Evolutionary conservation across 2,329 filamentous ascomycete species (phyloP).

Genomic region (Fonsecaea pedrosoi): DNA sequence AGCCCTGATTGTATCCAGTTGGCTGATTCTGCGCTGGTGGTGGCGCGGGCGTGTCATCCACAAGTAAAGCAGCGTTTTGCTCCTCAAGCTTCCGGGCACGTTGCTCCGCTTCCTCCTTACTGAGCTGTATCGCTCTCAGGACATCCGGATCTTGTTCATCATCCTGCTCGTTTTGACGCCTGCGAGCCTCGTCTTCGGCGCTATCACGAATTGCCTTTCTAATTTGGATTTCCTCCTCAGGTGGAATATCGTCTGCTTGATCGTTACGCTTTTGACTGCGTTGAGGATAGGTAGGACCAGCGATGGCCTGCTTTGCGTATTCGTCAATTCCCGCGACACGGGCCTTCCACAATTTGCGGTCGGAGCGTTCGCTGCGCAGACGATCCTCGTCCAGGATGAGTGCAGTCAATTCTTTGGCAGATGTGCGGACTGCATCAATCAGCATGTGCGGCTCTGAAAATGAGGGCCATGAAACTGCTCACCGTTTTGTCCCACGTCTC

Average conservation of each 20-base stretch:
- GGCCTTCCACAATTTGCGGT: slow-evolving; percentile 95
- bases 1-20: slow-evolving; percentile 94
- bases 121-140: slow-evolving; percentile 92
- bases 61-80: slow-evolving; percentile 82
- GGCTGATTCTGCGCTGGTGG: slow-evolving; percentile 73
- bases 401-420: slow-evolving; percentile 92
- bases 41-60: slow-evolving; percentile 75
- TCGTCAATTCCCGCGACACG: slow-evolving; percentile 94
- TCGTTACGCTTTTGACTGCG: slow-evolving; percentile 59
- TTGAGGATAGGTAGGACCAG: slow-evolving; percentile 46
- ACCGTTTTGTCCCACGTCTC: slow-evolving; percentile 97
- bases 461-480: slow-evolving; percentile 43
- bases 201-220: slow-evolving; percentile 81
- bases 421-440: slow-evolving; percentile 75
- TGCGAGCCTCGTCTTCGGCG: slow-evolving; percentile 57
- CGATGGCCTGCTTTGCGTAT: slow-evolving; percentile 60
- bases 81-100: slow-evolving; percentile 86
- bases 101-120: slow-evolving; percentile 86
- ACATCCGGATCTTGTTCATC: slow-evolving; percentile 88
- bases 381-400: slow-evolving; percentile 93
- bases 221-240: too few species aligned
- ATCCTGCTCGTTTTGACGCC: slow-evolving; percentile 47
- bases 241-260: slow-evolving; percentile 64
- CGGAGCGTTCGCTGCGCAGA: slow-evolving; percentile 84
- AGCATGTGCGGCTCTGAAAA: slow-evolving; percentile 14